These are phyloP conservation scores for Prinsepia uniflora DNA, from an alignment of 306 rosid genomes.

Conservation along the genomic window DNA sequence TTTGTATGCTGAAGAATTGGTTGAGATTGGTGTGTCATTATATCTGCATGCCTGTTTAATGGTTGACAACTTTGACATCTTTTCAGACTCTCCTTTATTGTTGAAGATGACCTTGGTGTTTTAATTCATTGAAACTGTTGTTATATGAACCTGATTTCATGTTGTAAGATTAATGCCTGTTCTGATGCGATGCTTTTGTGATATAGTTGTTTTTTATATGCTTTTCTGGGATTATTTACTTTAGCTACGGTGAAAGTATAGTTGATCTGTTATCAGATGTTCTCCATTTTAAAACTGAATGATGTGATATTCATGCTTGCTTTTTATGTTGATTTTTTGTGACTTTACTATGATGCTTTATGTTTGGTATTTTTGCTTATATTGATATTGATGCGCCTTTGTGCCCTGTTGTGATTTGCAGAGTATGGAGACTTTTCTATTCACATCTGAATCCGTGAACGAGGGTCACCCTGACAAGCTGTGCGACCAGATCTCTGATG, in stretches of 20 bases:
- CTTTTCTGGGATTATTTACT: conserved; percentile 10
- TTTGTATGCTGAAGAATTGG: neutral
- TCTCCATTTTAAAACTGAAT: neutral
- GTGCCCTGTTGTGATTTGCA: conserved; percentile 26
- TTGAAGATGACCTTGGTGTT: neutral
- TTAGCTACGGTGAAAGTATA: neutral
- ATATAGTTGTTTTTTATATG: conserved; percentile 13
- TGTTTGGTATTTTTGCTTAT: neutral
- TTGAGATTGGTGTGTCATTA: neutral
- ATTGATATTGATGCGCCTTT: conserved; percentile 17
- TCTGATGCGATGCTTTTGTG: conserved; percentile 18
- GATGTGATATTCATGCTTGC: neutral
- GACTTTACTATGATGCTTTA: neutral
- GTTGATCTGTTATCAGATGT: neutral
- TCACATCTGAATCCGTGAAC: conserved; percentile 91
- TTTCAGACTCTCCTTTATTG: neutral
- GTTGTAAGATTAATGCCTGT: conserved; percentile 14
- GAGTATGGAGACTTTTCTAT: conserved; percentile 90
- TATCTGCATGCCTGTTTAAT: neutral
- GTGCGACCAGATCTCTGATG: conserved; percentile 99
- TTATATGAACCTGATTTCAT: neutral
- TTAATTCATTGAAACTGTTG: neutral
- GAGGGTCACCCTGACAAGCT: conserved; percentile 99
- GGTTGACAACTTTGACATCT: neutral
- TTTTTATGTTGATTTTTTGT: neutral